Evolutionary conservation across 2,329 filamentous ascomycete genomes (phyloP).

Genomic region (Diaporthe helianthi): DNA sequence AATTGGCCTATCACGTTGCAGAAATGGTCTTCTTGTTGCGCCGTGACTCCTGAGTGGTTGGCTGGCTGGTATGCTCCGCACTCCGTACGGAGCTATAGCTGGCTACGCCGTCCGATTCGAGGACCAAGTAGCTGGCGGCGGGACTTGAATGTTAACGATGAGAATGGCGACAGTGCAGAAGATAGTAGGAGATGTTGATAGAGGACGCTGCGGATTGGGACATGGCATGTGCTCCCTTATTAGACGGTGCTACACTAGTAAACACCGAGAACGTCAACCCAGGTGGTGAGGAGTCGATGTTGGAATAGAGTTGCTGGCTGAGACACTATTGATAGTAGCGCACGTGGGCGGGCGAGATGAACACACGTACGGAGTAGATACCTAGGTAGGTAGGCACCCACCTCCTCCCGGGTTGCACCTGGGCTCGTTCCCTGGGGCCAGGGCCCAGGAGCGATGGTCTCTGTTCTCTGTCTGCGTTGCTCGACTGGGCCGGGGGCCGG

Average conservation of each 20-base stretch:
- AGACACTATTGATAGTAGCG: conserved; percentile 1
- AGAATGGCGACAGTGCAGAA: neutral
- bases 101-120: conserved; percentile 14
- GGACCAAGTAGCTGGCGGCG: neutral
- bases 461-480: no score
- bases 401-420: neutral
- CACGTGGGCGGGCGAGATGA: neutral
- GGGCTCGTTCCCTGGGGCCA: neutral
- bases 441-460: no score
- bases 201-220: neutral
- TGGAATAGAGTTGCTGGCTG: conserved; percentile 3
- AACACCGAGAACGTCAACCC: neutral
- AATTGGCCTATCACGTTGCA: conserved; percentile 14
- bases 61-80: neutral
- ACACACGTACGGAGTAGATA: no score
- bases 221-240: neutral
- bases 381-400: no score
- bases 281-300: neutral
- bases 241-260: neutral
- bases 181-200: neutral
- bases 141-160: neutral
- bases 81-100: no score
- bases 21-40: neutral
- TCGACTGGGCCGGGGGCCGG: no score
- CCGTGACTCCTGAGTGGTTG: conserved; percentile 27